Conservation (phyloP, 2,329 filamentous ascomycete genomes). For the Monosporascus sp. region DNA sequence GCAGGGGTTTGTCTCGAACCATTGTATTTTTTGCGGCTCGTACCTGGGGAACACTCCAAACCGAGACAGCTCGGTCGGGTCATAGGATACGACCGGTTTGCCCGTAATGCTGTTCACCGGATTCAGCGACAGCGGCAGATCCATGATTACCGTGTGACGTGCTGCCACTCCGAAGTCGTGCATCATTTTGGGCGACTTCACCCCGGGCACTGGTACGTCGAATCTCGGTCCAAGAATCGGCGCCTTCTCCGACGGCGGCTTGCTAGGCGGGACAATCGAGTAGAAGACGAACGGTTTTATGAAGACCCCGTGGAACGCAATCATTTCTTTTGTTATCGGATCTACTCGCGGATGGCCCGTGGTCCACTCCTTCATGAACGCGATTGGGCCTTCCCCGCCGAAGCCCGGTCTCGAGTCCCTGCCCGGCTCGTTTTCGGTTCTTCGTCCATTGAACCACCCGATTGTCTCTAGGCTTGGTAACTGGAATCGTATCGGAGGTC, state of each 20-base stretch:
- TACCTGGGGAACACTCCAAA: constrained; percentile 65
- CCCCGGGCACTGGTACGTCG: constrained; percentile 53
- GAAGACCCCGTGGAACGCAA: constrained; percentile 64
- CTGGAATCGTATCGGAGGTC: constrained; percentile 61
- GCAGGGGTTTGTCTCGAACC: constrained; percentile 64
- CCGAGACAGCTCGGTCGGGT: constrained; percentile 50
- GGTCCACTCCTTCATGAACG: constrained; percentile 66
- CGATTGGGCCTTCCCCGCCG: constrained; percentile 49
- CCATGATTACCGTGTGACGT: constrained; percentile 60
- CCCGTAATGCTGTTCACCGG: constrained; percentile 55
- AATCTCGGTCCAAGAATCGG: constrained; percentile 30
- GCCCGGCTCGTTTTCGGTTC: constrained; percentile 44
- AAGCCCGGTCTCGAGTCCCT: constrained; percentile 33
- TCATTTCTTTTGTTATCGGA: constrained; percentile 56
- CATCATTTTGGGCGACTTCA: constrained; percentile 66
- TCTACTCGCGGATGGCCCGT: constrained; percentile 67
- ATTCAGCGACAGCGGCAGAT: constrained; percentile 61
- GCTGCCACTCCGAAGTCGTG: constrained; percentile 68
- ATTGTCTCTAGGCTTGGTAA: constrained; percentile 62
- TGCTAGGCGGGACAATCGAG: constrained; percentile 36
- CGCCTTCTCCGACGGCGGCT: constrained; percentile 17
- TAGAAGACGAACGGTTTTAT: constrained; percentile 62
- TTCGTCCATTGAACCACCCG: constrained; percentile 62
- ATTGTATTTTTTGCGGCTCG: constrained; percentile 50
- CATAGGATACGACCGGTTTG: constrained; percentile 53